Conservation (phyloP, 2,329 filamentous ascomycete species). For the Fusarium praegraminearum region DNA sequence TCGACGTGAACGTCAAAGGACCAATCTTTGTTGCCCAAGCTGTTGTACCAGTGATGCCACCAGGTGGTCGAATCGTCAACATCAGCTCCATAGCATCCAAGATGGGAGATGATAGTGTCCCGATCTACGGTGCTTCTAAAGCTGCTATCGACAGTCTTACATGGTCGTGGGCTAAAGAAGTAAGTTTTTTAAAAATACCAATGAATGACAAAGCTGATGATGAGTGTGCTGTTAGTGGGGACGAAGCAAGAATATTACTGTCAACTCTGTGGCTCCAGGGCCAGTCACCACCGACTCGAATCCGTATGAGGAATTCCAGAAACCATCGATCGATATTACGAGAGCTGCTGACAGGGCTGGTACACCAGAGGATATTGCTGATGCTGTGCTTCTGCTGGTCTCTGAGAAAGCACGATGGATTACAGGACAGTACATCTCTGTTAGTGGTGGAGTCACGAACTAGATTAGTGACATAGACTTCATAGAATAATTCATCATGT, state of each 20-base stretch:
- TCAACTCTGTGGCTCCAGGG: conserved; percentile 58
- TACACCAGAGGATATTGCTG: conserved; percentile 56
- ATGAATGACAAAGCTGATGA: neutral
- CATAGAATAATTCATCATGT: too few species aligned
- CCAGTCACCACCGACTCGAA: conserved; percentile 53
- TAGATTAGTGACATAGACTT: neutral
- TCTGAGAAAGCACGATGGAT: conserved; percentile 29
- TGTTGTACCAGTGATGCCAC: conserved; percentile 52
- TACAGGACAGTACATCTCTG: conserved; percentile 26
- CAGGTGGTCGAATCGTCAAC: conserved; percentile 48
- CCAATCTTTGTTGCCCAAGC: conserved; percentile 53
- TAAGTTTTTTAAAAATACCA: conserved; percentile 17
- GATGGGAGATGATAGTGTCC: conserved; percentile 23
- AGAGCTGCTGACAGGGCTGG: conserved; percentile 52
- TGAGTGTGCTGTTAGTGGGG: conserved; percentile 45
- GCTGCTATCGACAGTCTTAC: conserved; percentile 54
- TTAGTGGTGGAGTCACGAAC: conserved; percentile 17
- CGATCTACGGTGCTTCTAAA: conserved; percentile 45
- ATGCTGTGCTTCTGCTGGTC: conserved; percentile 44
- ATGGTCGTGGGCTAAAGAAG: conserved; percentile 51
- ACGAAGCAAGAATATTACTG: conserved; percentile 54
- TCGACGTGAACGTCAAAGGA: conserved; percentile 53
- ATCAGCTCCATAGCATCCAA: conserved; percentile 36
- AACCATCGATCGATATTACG: conserved; percentile 36
- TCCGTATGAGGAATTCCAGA: conserved; percentile 38